Base-by-base conservation (phyloP, 2,329 filamentous ascomycete genomes). In the Dryadomyces quercus-mongolicae region DNA sequence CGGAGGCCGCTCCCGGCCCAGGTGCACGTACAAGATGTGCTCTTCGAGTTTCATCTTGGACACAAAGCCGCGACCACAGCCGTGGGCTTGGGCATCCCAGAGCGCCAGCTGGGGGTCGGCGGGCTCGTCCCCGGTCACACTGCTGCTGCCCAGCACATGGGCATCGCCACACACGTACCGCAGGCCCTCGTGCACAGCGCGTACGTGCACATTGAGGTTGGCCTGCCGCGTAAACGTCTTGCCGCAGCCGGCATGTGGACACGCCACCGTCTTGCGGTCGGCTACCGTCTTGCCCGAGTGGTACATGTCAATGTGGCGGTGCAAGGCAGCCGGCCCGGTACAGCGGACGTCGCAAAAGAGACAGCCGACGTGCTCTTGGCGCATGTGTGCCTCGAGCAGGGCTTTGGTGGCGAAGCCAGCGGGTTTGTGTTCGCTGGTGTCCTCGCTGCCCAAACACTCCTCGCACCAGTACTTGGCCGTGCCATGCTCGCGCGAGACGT, bases 121-220 rank as follows among this genome's bases (percentile, higher is more conserved):
- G 15, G 34, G 13, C 16, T 44, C 22, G 20, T 12, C 21, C n/a
- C 34, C 25, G 2, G 38, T 20, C 9, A 85, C 80, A 12, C 82
- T 77, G 49, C 83, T n/a, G n/a, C n/a, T n/a, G n/a, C n/a, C n/a
- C n/a, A n/a, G n/a, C n/a, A n/a, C n/a, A n/a, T n/a, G n/a, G n/a
- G n/a, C n/a, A n/a, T n/a, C 70, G 16, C 88, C 88, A 63, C 92
- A 96, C n/a, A 88, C 74, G 63, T 88, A 96, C 10, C 82, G 82
- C 60, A 82, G 72, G 18, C 88, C 85, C 60, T 89, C 78, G 64
- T 96, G 92, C 0, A 85, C 83, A 12, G 80, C 84, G 55, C 85
- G 83, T 54, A 92, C 74, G 64, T 97, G 92, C 0, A 84, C 80
- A 16, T 84, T 86, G 52, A 95, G 75, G 62, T 95, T 96, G n/a